These are phyloP conservation scores for Rhizopus sp. DNA, from an alignment of 371 early-diverging fungal species.

Conservation along the genomic window DNA sequence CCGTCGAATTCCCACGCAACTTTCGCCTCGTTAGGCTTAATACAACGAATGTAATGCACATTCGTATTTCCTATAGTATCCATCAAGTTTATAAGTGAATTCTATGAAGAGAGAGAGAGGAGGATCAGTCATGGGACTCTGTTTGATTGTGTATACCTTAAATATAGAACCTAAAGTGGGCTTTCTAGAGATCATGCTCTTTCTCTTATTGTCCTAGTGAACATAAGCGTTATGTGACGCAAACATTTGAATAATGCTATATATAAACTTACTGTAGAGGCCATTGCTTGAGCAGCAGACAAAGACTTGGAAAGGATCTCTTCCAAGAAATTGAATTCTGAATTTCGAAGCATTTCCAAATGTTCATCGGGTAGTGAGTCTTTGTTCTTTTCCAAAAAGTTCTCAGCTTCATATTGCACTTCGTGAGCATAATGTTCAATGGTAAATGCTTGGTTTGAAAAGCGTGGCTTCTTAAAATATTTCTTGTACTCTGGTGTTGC, in stretches of 20 bases:
- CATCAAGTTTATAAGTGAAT: slow-evolving; percentile 89
- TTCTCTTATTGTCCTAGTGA: slow-evolving; percentile 28
- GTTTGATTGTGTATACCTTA: slow-evolving; percentile 10
- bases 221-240: not conserved
- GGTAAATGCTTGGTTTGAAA: slow-evolving; percentile 80
- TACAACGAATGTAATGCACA: slow-evolving; percentile 97
- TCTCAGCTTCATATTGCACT: slow-evolving; percentile 89
- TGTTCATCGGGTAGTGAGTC: slow-evolving; percentile 97
- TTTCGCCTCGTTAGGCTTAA: slow-evolving; percentile 96
- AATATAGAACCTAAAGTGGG: slow-evolving; percentile 81
- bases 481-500: slow-evolving; percentile 64
- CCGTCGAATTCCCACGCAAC: slow-evolving; percentile 87
- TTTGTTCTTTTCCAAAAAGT: slow-evolving; percentile 98
- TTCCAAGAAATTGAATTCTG: slow-evolving; percentile 73
- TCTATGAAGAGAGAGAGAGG: slow-evolving; percentile 49
- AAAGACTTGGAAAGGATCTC: slow-evolving; percentile 65
- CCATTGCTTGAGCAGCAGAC: slow-evolving; percentile 44
- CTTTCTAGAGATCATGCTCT: slow-evolving; percentile 66
- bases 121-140: slow-evolving; percentile 53
- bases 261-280: slow-evolving; percentile 26
- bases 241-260: not conserved
- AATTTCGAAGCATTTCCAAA: slow-evolving; percentile 68
- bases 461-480: slow-evolving; percentile 90
- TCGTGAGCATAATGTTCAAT: slow-evolving; percentile 91
- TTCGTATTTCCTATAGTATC: slow-evolving; percentile 90